Base-by-base conservation (phyloP, 306 rosid genomes). In the Mimosa pudica region DNA sequence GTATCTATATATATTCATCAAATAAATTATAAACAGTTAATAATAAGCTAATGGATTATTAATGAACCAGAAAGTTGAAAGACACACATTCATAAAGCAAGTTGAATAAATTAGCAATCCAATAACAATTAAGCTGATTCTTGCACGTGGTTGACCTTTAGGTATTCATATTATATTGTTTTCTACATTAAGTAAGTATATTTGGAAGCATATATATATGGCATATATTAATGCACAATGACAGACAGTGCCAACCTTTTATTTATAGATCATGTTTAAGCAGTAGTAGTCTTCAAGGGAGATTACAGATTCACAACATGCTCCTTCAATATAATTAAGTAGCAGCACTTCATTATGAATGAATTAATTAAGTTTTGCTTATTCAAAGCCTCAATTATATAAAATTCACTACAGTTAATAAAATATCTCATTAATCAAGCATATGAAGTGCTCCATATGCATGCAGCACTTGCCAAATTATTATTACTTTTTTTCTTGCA, bases 101-200 rank as follows among this genome's bases (percentile, higher is more conserved):
- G 41, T 70, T 70, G 57, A 45, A 10, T 46, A 70, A 66, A 12
- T 16, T 7, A 38, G 8, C 48, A 44, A 36, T 1, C 46, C 38
- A 36, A 36, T 36, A 38, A 44, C 44, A 42, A 70, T 70, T 70
- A 46, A 20, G 41, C 41, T 10, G 36, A 69, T 69, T 18, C 74
- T 57, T 70, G 57, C 74, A 70, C 57, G 74, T 45, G 74, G 57
- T 70, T 70, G 74, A 70, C 57, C 74, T 70, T 70, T 12, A 46
- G 38, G 74, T 46, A n/a, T 20, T 46, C 57, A 10, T 20, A n/a
- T 69, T 69, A 45, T 18, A 11, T 36, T 65, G 46, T 36, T n/a
- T 11, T 33, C 16, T 35, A 35, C 10, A 64, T n/a, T 44, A 17
- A 17, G 54, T 44, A 18, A 18, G n/a, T 44, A 44, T 16, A 54